Evolutionary conservation across 305 asterid species (phyloP).

Genomic region (Plantago rigida): DNA sequence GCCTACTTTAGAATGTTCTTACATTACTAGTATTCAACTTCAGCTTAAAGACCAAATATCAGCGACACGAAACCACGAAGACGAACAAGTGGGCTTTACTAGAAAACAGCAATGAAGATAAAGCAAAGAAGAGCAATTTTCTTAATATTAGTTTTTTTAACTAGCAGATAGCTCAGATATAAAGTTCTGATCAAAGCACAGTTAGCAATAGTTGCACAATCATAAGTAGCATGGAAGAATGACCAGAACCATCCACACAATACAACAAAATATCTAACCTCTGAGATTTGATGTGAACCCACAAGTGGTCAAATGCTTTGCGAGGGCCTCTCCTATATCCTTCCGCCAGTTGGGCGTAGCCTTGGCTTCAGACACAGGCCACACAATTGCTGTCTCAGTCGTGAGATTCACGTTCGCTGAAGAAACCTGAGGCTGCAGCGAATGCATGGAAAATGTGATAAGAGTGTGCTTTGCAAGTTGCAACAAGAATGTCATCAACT

Average conservation of each 20-base stretch:
- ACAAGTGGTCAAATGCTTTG: conserved; percentile 83
- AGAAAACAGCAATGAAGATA: conserved; percentile 12
- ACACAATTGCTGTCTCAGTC: conserved; percentile 81
- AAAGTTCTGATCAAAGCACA: conserved; percentile 1
- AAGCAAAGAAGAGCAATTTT: neutral
- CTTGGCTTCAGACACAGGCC: conserved; percentile 84
- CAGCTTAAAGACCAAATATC: conserved; percentile 14
- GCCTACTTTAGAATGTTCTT: conserved; percentile 19
- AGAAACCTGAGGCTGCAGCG: conserved; percentile 77
- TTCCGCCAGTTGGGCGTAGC: conserved; percentile 65
- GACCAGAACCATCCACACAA: conserved; percentile 21
- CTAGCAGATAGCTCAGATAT: conserved; percentile 6
- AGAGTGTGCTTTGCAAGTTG: neutral
- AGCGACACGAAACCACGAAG: conserved; percentile 13
- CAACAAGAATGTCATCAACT: conserved; percentile 11
- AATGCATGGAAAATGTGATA: neutral
- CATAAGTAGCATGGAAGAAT: conserved; percentile 20
- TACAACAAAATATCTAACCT: conserved; percentile 39
- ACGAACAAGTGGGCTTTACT: conserved; percentile 1
- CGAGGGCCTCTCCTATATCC: conserved; percentile 82
- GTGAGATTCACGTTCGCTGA: conserved; percentile 87
- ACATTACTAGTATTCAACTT: conserved; percentile 21
- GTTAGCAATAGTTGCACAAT: conserved; percentile 18
- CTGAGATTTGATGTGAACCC: conserved; percentile 76
- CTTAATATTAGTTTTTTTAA: conserved; percentile 10